Base-by-base conservation (phyloP, 2,329 filamentous ascomycete species). In the Grosmannia huntii region DNA sequence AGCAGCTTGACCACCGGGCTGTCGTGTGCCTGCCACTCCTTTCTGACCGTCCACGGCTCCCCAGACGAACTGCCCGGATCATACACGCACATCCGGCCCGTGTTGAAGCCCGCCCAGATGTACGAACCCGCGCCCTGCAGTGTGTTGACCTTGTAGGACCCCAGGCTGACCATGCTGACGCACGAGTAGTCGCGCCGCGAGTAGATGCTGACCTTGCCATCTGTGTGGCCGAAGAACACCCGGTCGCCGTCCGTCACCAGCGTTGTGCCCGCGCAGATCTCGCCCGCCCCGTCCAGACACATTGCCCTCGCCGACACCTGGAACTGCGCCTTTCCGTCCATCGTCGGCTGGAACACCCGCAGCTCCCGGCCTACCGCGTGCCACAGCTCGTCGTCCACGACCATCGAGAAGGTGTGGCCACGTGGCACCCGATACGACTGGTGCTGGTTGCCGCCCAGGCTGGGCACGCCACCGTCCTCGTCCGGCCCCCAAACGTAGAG, bases 191-290 rank as follows among this genome's bases (percentile, higher is more conserved):
- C 84, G 27, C 77, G 79, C 27, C 82, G 82, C 14, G 89, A 92
- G 71, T 95, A 97, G n/a, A 97, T 84, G 60, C 89, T 94, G 58
- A 99, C 83, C 69, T 96, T 96, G 53, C 94, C 94, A 69, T 99
- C 94, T 14, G 82, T 83, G 68, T 99, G 94, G 1, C 94, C 94
- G 64, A 99, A 86, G 69, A 90, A 96, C 1, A 95, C 85, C 62
- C 86, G 84, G 58, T 88, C 87, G 0, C 86, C 84, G 52, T 91
- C 82, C 27, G 85, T 84, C 55, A 82, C 85, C 36, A 95, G 77
- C 57, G 85, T 79, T 2, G 91, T 82, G 5, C 90, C 92, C 0
- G 89, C 89, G 1, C 89, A 95, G 16, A 99, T 84, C 61, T 97
- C 92, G 16, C 91, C 91, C 11, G 87, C 85, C 58, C 84, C 84